phyloP scores from a whole-genome alignment of 176 grass and related monocot genomes.

The Eragrostis nindensis region DNA sequence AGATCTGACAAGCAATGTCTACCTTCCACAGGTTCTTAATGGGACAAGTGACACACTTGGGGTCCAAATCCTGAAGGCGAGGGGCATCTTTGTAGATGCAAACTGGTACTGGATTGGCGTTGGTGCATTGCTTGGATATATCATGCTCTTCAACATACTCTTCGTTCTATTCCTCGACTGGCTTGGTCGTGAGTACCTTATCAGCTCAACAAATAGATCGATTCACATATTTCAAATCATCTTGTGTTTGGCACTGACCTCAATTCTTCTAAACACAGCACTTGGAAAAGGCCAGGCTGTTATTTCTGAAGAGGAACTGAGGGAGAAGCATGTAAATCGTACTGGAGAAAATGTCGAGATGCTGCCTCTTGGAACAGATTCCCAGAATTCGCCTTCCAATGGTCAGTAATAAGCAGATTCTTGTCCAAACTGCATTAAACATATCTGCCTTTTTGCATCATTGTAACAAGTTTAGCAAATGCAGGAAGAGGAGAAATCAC shows the following conservation, averaged over 20 bases:
- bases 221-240: slow-evolving; percentile 26
- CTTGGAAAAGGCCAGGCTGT: slow-evolving; percentile 77
- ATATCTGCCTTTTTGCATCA: slow-evolving; percentile 1
- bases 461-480: slow-evolving; percentile 43
- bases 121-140: slow-evolving; percentile 77
- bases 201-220: slow-evolving; percentile 1
- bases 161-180: slow-evolving; percentile 86
- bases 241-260: slow-evolving; percentile 23
- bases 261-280: slow-evolving; percentile 52
- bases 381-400: slow-evolving; percentile 42
- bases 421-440: neutral
- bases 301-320: slow-evolving; percentile 81
- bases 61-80: slow-evolving; percentile 56
- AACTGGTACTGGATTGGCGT: slow-evolving; percentile 99
- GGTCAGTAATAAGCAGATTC: slow-evolving; percentile 37
- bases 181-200: slow-evolving; percentile 83
- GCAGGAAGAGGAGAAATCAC: slow-evolving; percentile 66
- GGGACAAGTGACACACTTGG: slow-evolving; percentile 62
- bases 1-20: slow-evolving; percentile 27
- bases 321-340: slow-evolving; percentile 81
- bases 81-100: slow-evolving; percentile 80
- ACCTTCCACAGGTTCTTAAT: slow-evolving; percentile 48
- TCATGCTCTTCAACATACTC: slow-evolving; percentile 91
- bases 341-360: slow-evolving; percentile 71
- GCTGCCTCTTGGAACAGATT: slow-evolving; percentile 31